These are phyloP conservation scores for Cyclotella distinguenda DNA, from an alignment of 108 stramenopile species.

Conservation along the genomic window DNA sequence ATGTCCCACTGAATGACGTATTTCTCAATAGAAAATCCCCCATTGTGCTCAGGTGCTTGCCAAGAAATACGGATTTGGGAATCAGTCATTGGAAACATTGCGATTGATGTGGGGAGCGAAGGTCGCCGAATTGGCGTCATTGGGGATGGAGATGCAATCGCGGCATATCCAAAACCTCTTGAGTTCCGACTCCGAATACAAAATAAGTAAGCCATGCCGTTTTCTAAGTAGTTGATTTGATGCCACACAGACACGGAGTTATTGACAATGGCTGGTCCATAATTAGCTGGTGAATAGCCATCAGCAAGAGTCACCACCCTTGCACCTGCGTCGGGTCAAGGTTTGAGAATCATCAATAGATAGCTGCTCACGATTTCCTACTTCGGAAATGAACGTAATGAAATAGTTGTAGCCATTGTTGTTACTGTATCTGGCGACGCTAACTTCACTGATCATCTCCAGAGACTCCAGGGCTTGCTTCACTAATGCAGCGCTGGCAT, in stretches of 20 bases:
- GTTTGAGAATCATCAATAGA: constrained; percentile 59
- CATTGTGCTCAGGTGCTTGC: constrained; percentile 53
- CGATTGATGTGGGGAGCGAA: constrained; percentile 37
- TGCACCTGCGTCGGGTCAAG: constrained; percentile 68
- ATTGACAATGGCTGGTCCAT: constrained; percentile 20
- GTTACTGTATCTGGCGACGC: constrained; percentile 63
- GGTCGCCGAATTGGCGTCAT: constrained; percentile 63
- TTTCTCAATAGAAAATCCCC: constrained; percentile 58
- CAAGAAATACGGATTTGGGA: constrained; percentile 68
- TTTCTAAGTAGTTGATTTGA: constrained; percentile 40
- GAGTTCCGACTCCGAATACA: constrained; percentile 55
- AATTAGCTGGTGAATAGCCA: constrained; percentile 54
- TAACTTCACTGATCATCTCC: constrained; percentile 60
- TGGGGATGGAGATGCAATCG: constrained; percentile 31
- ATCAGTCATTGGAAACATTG: constrained; percentile 62
- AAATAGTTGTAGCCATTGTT: constrained; percentile 85
- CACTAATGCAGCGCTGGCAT: constrained; percentile 59
- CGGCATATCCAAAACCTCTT: constrained; percentile 57
- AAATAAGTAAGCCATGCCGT: constrained; percentile 55
- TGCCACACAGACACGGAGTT: constrained; percentile 18
- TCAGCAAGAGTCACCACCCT: constrained; percentile 53
- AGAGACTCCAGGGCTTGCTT: constrained; percentile 71
- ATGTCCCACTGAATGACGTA: constrained; percentile 82
- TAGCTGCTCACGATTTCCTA: constrained; percentile 49
- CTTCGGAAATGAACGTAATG: constrained; percentile 68